Evolutionary conservation across 1,284 basidiomycete species (phyloP), one percentile per base, ranked within the genome.

Genomic region (Trametes hirsuta): DNA sequence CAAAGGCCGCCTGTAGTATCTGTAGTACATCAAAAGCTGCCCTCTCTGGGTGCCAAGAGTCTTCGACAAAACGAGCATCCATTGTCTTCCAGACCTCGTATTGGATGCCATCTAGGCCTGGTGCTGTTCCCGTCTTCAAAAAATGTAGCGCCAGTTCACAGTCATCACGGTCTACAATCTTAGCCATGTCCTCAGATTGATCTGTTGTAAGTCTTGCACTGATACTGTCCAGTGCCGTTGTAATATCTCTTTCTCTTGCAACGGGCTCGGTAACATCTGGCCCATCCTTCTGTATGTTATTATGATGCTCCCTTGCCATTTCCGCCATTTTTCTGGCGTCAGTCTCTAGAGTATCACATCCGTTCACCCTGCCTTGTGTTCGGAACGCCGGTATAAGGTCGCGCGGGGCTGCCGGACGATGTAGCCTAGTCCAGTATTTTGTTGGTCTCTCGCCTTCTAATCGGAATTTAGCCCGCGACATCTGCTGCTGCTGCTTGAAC

Each of bases 391-490:
- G 50, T 25, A 62, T 58, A 1, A 48, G 2, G 0, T 58, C 47
- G 1, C 53, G 1, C 9, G 56, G 61, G 2, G 30, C 18, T 1
- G 9, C 2, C 1, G 22, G 8, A 11, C 36, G 42, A 24, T 76
- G 71, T 0, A 71, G 22, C 0, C 47, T 55, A 0, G 68, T 68
- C 76, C 77, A 79, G 54, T 68, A 70, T 55, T 74, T 74, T 6
- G 58, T 57, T 0, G 74, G 68, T 0, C 66, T 69, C 56, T 80
- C 77, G 0, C 73, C 73, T 42, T 75, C 65, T 0, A 73, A 8
- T 0, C 61, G 49, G 59, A 63, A 37, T 1, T 36, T 25, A 1
- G 58, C 52, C 4, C 47, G 15, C 1, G 24, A 30, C 2, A 22
- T 37, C 6, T 15, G 4, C 18, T 58, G 48, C 14, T 22, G 30